phyloP scores from a whole-genome alignment of 257 asterid species.

The Solanum virginianum region DNA sequence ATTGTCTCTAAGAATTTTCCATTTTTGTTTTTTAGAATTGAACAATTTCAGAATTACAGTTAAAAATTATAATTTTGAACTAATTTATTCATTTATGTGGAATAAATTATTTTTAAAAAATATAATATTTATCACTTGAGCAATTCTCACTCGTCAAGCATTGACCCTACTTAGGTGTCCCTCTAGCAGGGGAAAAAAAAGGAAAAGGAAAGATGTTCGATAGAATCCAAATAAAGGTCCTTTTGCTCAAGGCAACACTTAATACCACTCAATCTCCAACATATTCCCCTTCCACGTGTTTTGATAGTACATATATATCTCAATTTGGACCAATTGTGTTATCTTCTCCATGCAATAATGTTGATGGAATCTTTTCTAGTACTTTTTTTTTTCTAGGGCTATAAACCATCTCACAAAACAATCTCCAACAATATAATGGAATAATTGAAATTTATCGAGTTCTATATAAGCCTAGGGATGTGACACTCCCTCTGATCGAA shows the following conservation, averaged over 20 bases:
- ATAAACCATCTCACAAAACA: neutral
- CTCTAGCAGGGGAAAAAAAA: neutral
- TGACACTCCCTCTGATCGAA: neutral
- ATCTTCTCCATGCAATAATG: neutral
- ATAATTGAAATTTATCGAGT: neutral
- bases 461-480: neutral
- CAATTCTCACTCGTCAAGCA: neutral
- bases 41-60: too few species aligned
- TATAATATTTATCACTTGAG: neutral
- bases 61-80: too few species aligned
- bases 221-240: conserved; percentile 7
- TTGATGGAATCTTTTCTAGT: neutral
- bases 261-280: conserved; percentile 10
- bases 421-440: neutral
- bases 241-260: neutral
- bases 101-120: too few species aligned
- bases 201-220: neutral
- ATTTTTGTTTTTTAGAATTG: too few species aligned
- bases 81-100: too few species aligned
- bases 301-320: neutral
- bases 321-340: neutral
- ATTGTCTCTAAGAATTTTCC: too few species aligned
- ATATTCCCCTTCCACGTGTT: conserved; percentile 8
- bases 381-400: rapidly evolving
- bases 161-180: neutral